Evolutionary conservation across 2,329 filamentous ascomycete genomes (phyloP).

Genomic region (Penicillium rolfsii): DNA sequence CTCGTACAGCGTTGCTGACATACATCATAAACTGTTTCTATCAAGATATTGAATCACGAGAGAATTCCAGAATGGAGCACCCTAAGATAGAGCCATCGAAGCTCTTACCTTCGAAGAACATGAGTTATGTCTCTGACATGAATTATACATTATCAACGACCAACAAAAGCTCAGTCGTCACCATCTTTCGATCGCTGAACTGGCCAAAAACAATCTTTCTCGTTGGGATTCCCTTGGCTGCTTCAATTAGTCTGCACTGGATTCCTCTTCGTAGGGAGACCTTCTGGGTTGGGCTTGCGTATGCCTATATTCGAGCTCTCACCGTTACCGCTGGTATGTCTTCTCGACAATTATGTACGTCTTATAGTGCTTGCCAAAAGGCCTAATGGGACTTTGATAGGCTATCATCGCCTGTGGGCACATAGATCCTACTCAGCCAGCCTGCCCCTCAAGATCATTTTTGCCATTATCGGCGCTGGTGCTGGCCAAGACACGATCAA

Average conservation of each 20-base stretch:
- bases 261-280: constrained; percentile 10
- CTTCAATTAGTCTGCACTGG: constrained; percentile 11
- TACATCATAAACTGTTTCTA: neutral
- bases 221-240: constrained; percentile 14
- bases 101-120: neutral
- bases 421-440: constrained; percentile 78
- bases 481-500: constrained; percentile 80
- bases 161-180: neutral
- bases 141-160: neutral
- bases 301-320: constrained; percentile 12
- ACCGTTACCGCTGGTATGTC: constrained; percentile 13
- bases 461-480: constrained; percentile 75
- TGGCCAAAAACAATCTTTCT: constrained; percentile 10
- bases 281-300: constrained; percentile 5
- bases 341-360: neutral
- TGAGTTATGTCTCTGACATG: neutral
- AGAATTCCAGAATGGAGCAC: neutral
- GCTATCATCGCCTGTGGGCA: constrained; percentile 80
- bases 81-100: neutral
- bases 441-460: constrained; percentile 72
- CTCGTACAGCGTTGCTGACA: neutral
- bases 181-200: constrained; percentile 7
- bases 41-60: neutral
- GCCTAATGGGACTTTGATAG: constrained; percentile 37
- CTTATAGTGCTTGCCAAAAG: neutral